These are phyloP conservation scores for Eimeria brunetti DNA, from an alignment of 169 alveolate genomes.

Conservation along the genomic window DNA sequence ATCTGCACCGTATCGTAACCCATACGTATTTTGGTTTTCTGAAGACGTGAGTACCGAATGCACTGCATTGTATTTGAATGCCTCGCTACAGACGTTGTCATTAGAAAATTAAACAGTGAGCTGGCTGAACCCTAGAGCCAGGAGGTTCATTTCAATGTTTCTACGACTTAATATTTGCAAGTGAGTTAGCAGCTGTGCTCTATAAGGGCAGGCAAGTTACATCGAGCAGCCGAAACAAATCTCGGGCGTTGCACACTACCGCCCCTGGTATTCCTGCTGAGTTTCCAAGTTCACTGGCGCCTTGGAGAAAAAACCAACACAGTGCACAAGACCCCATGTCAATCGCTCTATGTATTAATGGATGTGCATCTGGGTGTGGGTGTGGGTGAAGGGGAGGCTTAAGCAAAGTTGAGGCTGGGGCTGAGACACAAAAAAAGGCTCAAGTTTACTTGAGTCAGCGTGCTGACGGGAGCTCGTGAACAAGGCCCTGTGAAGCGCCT, in stretches of 20 bases:
- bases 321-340: not conserved
- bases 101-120: not conserved
- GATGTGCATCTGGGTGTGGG: no score
- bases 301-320: not conserved
- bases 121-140: not conserved
- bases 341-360: not conserved
- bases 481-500: conserved; percentile 10
- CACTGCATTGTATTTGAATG: not conserved
- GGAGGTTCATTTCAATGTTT: not conserved
- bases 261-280: conserved; percentile 44
- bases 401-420: not conserved
- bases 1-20: conserved; percentile 15
- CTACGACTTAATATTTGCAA: not conserved
- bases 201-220: not conserved
- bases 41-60: not conserved
- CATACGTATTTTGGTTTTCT: not conserved
- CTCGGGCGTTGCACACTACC: conserved; percentile 36
- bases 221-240: not conserved
- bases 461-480: not conserved
- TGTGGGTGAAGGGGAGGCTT: not conserved
- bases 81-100: not conserved
- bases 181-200: not conserved
- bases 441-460: not conserved
- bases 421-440: not conserved
- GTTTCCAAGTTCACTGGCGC: not conserved